Evolutionary conservation across 2,329 filamentous ascomycete genomes (phyloP), one percentile per base, ranked within the genome.

Genomic region (Talaromyces sp.): DNA sequence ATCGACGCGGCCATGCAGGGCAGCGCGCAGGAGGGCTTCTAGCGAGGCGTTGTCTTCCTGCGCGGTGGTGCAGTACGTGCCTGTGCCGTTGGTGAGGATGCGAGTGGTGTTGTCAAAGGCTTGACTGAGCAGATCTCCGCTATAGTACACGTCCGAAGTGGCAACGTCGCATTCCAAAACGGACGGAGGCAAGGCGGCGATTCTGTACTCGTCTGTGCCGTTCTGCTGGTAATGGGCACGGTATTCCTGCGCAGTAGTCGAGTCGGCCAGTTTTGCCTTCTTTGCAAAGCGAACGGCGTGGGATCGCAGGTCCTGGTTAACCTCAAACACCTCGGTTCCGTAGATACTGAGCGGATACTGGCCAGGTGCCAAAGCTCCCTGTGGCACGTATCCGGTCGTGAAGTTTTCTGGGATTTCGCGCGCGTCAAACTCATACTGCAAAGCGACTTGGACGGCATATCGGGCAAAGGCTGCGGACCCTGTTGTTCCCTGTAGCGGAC

Each of bases 391-490:
- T 5, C 88, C 88, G 0, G 87, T 89, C 0, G 81, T 77, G 74
- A 82, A 90, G 71, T 86, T 86, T 1, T 70, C 69, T 0, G 88
- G 86, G 35, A 90, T 83, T 63, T 90, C 88, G 35, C 89, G 83
- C 1, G 83, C 77, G 66, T 91, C 89, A 63, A 92, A 84, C 72
- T 92, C 89, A 65, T 91, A 89, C 71, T 92, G 89, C 58, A 91
- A 77, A 0, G 86, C 88, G 2, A 91, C 88, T 69, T 92, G 89
- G 5, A 92, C 82, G 0, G 88, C 84, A 68, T 86, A 93, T 24
- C 84, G 82, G 41, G 86, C 83, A 58, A 93, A 84, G 1, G 87
- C 86, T 0, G 90, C 88, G 46, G 83, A 82, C 51, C 83, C 85
- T 4, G 89, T 79, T 0, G 89, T 90, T 24, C 82, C 85, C 27